A percentile compares a stretch with the other conserved stretches of the same genome.
Evolutionary conservation across 352 stramenopile genomes (phyloP).

Genomic region (Phytophthora sansomeana): DNA sequence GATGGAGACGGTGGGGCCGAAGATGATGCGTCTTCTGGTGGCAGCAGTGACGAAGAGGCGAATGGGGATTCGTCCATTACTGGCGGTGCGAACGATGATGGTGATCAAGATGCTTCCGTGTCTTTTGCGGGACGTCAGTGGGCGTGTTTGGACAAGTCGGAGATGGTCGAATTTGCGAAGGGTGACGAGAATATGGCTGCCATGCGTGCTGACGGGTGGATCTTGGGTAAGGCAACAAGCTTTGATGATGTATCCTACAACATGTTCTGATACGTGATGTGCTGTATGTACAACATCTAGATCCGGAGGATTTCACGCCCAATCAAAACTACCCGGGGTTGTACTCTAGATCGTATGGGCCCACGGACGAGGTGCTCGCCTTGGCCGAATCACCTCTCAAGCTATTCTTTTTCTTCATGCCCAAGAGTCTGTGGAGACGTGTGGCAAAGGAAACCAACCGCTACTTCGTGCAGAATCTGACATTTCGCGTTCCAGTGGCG

Average conservation of each 20-base stretch:
- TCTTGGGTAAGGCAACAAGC: not conserved
- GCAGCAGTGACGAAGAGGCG: too few relatives aligned
- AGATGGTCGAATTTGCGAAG: conserved; percentile 4
- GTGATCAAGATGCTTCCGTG: too few relatives aligned
- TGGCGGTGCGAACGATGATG: too few relatives aligned
- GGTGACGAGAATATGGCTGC: not conserved
- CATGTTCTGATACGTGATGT: conserved; percentile 8
- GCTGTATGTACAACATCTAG: conserved; percentile 11
- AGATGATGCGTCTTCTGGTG: too few relatives aligned
- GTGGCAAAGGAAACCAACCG: conserved; percentile 2
- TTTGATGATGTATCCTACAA: conserved; percentile 13
- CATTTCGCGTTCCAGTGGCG: too few relatives aligned
- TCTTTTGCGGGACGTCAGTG: too few relatives aligned
- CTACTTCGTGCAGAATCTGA: conserved; percentile 9
- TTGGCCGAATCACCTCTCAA: conserved; percentile 11
- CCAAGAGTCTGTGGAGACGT: not conserved
- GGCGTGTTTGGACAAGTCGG: conserved; percentile 4
- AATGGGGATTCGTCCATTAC: too few relatives aligned
- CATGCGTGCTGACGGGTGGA: conserved; percentile 7
- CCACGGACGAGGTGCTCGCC: not conserved
- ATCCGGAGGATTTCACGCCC: not conserved
- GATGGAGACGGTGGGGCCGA: too few relatives aligned
- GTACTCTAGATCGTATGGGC: not conserved
- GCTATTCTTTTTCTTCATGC: conserved; percentile 20
- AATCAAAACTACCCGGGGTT: not conserved